phyloP scores from a whole-genome alignment of 1,284 basidiomycete species.

The Phenoliferia sp. region DNA sequence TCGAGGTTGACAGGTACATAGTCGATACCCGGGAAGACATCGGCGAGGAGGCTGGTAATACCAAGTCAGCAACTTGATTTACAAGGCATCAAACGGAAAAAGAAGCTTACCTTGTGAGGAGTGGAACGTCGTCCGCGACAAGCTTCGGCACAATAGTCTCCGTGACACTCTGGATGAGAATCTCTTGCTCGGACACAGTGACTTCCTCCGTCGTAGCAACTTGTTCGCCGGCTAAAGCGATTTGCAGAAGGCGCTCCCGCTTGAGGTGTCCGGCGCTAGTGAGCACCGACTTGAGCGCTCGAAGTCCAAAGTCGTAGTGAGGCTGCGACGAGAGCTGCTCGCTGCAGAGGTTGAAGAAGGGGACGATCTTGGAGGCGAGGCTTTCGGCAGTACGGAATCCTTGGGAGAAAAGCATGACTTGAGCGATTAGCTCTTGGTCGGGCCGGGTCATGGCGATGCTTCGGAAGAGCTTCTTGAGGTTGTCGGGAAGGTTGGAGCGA shows the following conservation, averaged over 20 bases:
- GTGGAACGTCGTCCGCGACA: conserved; percentile 92
- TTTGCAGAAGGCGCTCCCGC: conserved; percentile 67
- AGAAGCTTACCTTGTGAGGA: conserved; percentile 70
- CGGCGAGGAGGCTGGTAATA: conserved; percentile 79
- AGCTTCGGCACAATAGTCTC: conserved; percentile 98
- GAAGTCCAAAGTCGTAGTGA: conserved; percentile 98
- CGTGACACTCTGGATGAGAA: conserved; percentile 97
- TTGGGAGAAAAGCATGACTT: conserved; percentile 99
- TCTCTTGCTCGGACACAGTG: conserved; percentile 80
- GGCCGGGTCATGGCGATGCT: conserved; percentile 99
- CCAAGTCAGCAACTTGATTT: neutral
- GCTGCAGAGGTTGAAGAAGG: conserved; percentile 97
- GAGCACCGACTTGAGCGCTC: conserved; percentile 93
- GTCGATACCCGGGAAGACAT: conserved; percentile 95
- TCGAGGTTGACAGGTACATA: conserved; percentile 86
- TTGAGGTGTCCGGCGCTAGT: conserved; percentile 97
- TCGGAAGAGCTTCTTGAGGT: conserved; percentile 86
- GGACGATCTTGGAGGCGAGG: conserved; percentile 94
- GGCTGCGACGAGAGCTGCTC: conserved; percentile 96
- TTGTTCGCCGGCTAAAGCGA: conserved; percentile 41
- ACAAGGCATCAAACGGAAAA: conserved; percentile 1
- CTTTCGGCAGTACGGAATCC: conserved; percentile 96
- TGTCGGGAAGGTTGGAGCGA: conserved; percentile 93
- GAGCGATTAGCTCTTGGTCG: conserved; percentile 95
- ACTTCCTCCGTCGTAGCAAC: conserved; percentile 40